phyloP scores from a whole-genome alignment of 2,329 filamentous ascomycete genomes.

The Penicillium sp. region DNA sequence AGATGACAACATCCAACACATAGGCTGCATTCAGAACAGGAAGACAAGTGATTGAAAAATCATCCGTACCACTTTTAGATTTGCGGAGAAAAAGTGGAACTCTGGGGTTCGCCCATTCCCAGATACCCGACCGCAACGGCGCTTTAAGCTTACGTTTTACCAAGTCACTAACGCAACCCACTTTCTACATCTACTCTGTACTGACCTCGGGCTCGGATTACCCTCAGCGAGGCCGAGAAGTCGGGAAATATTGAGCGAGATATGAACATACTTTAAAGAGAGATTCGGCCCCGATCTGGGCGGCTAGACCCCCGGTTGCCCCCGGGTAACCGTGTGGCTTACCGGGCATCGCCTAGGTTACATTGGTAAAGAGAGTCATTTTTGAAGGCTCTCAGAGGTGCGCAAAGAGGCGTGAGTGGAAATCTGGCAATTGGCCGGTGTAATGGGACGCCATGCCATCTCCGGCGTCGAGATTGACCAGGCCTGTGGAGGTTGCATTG shows the following conservation, averaged over 20 bases:
- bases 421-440: neutral
- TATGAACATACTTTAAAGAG: neutral
- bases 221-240: neutral
- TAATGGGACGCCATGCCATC: neutral
- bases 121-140: neutral
- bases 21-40: neutral
- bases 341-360: neutral
- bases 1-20: no score
- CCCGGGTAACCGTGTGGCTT: neutral
- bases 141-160: neutral
- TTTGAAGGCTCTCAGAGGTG: neutral
- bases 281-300: neutral
- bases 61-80: neutral
- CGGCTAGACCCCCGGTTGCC: neutral
- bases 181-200: neutral
- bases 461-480: neutral
- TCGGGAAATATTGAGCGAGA: neutral
- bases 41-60: neutral
- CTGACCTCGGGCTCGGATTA: slow-evolving; percentile 3
- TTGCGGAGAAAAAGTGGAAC: neutral
- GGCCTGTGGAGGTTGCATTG: neutral
- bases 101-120: neutral
- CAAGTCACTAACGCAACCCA: neutral
- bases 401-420: neutral
- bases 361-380: neutral